Conservation (phyloP, 1,139 yeast species). For the Candida smagusa region DNA sequence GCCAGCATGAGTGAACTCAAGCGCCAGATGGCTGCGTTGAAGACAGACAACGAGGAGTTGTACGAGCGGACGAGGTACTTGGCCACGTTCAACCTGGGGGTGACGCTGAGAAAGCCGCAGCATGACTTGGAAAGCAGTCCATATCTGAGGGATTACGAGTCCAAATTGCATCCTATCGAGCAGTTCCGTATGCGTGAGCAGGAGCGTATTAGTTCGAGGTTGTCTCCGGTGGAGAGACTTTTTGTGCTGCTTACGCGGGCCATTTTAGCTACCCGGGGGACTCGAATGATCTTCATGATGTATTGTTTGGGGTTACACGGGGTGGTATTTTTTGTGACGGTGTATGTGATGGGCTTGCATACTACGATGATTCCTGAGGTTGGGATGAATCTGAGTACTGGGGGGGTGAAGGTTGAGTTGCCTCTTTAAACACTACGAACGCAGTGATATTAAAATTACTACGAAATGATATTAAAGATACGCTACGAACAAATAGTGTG, state of each 20-base stretch:
- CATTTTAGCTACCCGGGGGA: slow-evolving; percentile 67
- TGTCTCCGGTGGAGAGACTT: slow-evolving; percentile 78
- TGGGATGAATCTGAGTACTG: slow-evolving; percentile 46
- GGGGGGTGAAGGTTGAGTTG: slow-evolving; percentile 25
- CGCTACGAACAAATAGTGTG: no score
- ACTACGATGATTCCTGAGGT: slow-evolving; percentile 50
- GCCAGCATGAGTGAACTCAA: slow-evolving; percentile 56
- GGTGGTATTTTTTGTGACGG: slow-evolving; percentile 63
- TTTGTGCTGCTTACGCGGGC: slow-evolving; percentile 72
- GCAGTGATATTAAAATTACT: no score
- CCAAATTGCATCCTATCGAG: slow-evolving; percentile 78
- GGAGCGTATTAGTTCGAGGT: slow-evolving; percentile 66
- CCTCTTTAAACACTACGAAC: neutral
- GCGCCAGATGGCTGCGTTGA: slow-evolving; percentile 60
- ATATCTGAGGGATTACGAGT: slow-evolving; percentile 67
- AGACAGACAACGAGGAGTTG: slow-evolving; percentile 71
- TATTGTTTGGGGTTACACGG: slow-evolving; percentile 78
- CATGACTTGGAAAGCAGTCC: slow-evolving; percentile 55
- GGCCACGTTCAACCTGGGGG: slow-evolving; percentile 45
- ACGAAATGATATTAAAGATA: no score
- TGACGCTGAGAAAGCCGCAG: slow-evolving; percentile 15
- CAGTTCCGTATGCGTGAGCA: slow-evolving; percentile 77
- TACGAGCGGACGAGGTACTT: slow-evolving; percentile 80
- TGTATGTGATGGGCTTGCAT: slow-evolving; percentile 52
- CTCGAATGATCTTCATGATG: slow-evolving; percentile 67